These are phyloP conservation scores for Nicotiana sylvestris DNA, from an alignment of 257 asterid genomes.

Conservation along the genomic window DNA sequence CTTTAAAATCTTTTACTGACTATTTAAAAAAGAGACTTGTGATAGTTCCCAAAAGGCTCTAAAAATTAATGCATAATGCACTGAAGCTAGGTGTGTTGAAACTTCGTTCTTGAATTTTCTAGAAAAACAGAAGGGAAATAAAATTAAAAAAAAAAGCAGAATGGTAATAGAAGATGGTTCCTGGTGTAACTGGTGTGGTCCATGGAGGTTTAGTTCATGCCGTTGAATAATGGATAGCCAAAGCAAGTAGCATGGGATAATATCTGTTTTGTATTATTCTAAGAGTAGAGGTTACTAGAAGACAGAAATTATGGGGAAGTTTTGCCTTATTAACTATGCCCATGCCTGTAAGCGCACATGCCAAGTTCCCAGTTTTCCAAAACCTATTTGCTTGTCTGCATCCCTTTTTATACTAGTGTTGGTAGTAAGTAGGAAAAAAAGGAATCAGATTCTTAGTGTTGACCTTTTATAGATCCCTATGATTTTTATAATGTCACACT, in stretches of 20 bases:
- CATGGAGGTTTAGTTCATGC: not conserved
- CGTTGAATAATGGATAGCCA: not conserved
- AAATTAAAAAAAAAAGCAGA: not conserved
- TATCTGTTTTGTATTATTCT: constrained; percentile 3
- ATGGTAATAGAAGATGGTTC: not conserved
- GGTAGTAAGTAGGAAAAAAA: constrained; percentile 6
- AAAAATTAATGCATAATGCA: not conserved
- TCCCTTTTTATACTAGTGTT: constrained; percentile 14
- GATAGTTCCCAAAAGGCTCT: not conserved
- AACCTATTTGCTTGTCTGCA: constrained; percentile 27
- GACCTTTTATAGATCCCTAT: constrained; percentile 19
- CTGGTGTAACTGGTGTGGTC: not conserved
- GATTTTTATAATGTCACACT: constrained; percentile 3
- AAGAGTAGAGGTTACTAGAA: constrained; percentile 20
- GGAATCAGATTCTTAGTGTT: constrained; percentile 28
- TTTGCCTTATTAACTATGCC: constrained; percentile 25
- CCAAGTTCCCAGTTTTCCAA: constrained; percentile 32
- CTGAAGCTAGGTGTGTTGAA: not conserved
- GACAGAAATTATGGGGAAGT: constrained; percentile 30
- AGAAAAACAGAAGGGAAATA: not conserved
- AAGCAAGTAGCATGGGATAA: constrained; percentile 14
- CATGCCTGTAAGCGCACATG: constrained; percentile 38
- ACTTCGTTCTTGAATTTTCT: not conserved
- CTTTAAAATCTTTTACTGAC: not conserved
- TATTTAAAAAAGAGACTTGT: not conserved